These are phyloP conservation scores for Pleurotus salmoneostramineus DNA, from an alignment of 768 basidiomycete species.

Conservation along the genomic window DNA sequence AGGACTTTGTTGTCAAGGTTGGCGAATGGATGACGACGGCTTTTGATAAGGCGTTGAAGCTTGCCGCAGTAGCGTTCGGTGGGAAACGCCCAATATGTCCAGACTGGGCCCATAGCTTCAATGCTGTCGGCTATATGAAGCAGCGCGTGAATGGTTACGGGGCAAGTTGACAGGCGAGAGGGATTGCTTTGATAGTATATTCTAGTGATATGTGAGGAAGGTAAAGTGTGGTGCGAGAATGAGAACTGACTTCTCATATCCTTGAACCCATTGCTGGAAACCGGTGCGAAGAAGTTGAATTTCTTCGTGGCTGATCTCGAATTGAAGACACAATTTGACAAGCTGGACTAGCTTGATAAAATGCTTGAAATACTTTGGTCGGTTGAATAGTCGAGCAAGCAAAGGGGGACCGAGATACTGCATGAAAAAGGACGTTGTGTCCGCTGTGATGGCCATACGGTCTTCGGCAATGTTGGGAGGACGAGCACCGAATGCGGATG, in stretches of 20 bases:
- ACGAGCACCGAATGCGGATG: no score
- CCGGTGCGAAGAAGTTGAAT: constrained; percentile 15
- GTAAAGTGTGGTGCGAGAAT: background rate
- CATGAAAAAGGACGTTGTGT: constrained; percentile 29
- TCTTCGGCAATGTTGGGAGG: no score
- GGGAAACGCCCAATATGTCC: constrained; percentile 32
- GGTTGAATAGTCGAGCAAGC: constrained; percentile 25
- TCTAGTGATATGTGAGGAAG: constrained; percentile 11
- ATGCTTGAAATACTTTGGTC: constrained; percentile 34
- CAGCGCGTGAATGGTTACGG: constrained; percentile 14
- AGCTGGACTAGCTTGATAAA: constrained; percentile 35
- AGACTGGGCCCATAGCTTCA: constrained; percentile 27
- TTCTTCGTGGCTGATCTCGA: constrained; percentile 22
- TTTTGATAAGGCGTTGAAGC: constrained; percentile 21
- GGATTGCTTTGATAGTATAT: constrained; percentile 24
- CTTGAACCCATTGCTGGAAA: constrained; percentile 26
- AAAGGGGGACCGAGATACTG: constrained; percentile 34
- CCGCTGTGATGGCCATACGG: background rate
- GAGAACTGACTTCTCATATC: constrained; percentile 29
- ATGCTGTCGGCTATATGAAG: constrained; percentile 30
- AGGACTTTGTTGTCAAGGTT: constrained; percentile 22
- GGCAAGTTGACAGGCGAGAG: constrained; percentile 21
- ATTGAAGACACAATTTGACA: constrained; percentile 31
- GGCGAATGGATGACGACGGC: constrained; percentile 25
- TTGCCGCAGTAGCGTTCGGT: constrained; percentile 34